Conservation (phyloP, 2,329 filamentous ascomycete genomes). For the Tolypocladium cylindrosporum region DNA sequence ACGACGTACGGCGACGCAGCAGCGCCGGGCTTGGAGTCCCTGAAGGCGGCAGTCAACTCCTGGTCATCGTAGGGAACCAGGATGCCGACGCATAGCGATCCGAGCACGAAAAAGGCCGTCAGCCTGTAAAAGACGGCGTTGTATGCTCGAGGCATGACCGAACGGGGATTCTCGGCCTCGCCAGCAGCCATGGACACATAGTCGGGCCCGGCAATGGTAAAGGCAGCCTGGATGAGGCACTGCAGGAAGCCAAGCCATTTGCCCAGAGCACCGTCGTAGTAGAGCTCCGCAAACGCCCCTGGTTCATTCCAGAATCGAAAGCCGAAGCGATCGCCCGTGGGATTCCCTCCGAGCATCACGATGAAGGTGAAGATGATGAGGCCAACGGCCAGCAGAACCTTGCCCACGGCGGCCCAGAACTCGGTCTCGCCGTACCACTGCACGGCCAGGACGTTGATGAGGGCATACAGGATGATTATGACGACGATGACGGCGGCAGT, state of each 20-base stretch:
- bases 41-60: constrained; percentile 51
- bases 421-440: constrained; percentile 69
- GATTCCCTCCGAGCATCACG: constrained; percentile 75
- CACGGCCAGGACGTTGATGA: constrained; percentile 64
- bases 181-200: constrained; percentile 61
- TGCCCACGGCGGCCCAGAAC: constrained; percentile 64
- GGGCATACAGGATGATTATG: constrained; percentile 30
- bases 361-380: constrained; percentile 72
- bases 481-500: constrained; percentile 52
- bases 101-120: constrained; percentile 65
- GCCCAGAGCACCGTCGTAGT: constrained; percentile 56
- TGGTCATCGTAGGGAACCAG: constrained; percentile 59
- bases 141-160: constrained; percentile 61
- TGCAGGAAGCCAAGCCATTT: constrained; percentile 66
- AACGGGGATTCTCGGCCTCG: constrained; percentile 61
- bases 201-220: constrained; percentile 58
- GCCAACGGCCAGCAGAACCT: constrained; percentile 61
- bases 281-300: constrained; percentile 59
- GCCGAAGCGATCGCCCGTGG: constrained; percentile 58
- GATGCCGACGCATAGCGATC: constrained; percentile 62
- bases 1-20: constrained; percentile 59
- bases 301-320: constrained; percentile 59
- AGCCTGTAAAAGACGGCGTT: constrained; percentile 74
- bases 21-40: constrained; percentile 49
- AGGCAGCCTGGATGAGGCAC: constrained; percentile 61